These are phyloP conservation scores for Durotheca rogersii DNA, from an alignment of 495 filamentous ascomycete genomes.

Conservation along the genomic window DNA sequence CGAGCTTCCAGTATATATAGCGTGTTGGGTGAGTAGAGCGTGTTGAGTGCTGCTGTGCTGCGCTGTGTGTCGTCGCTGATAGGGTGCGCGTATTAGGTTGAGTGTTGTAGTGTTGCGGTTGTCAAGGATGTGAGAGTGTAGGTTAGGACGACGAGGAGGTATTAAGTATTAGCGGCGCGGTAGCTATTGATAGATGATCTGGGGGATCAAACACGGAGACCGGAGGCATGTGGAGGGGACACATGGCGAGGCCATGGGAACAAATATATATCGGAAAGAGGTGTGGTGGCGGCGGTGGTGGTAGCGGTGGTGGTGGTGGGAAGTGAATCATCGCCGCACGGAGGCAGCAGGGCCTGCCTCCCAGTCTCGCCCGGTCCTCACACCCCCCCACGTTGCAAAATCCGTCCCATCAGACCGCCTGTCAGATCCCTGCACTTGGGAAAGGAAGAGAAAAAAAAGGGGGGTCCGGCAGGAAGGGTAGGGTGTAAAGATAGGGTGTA, in stretches of 20 bases:
- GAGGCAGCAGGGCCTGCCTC: conserved; percentile 31
- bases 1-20: too few relatives aligned
- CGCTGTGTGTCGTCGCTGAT: too few relatives aligned
- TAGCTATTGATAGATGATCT: conserved; percentile 28
- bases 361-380: conserved; percentile 25
- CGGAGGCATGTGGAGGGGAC: conserved; percentile 29
- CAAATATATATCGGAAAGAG: conserved; percentile 26
- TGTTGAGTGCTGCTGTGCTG: too few relatives aligned
- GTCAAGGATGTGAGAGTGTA: conserved; percentile 5
- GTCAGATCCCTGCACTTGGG: conserved; percentile 39
- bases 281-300: not conserved
- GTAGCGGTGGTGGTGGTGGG: conserved; percentile 20
- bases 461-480: conserved; percentile 26
- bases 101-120: conserved; percentile 12
- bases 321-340: conserved; percentile 36
- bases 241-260: conserved; percentile 32
- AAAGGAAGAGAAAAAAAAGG: conserved; percentile 23
- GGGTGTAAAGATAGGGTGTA: not conserved
- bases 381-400: conserved; percentile 35
- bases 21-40: too few relatives aligned
- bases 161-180: conserved; percentile 29
- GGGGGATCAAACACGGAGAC: conserved; percentile 18
- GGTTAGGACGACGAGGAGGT: conserved; percentile 14
- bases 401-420: conserved; percentile 38
- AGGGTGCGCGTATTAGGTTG: conserved; percentile 2